These are phyloP conservation scores for Suillus spraguei DNA, from an alignment of 768 basidiomycete genomes.

Conservation along the genomic window DNA sequence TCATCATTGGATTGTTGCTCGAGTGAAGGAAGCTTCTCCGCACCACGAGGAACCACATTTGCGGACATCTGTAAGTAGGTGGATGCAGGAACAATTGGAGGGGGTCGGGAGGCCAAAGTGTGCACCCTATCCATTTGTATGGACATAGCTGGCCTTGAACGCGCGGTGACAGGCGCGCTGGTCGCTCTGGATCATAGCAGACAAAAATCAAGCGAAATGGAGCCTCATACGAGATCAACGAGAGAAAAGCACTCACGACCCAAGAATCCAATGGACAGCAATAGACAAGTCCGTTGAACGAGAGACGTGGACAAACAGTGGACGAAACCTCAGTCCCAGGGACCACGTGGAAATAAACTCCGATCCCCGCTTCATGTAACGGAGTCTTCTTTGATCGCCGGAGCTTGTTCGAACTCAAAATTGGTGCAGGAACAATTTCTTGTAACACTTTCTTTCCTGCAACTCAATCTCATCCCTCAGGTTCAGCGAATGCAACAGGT, in stretches of 20 bases:
- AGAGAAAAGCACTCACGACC: slow-evolving; percentile 2
- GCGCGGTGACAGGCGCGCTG: slow-evolving; percentile 1
- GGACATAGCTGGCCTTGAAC: slow-evolving; percentile 19
- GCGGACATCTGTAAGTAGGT: slow-evolving; percentile 18
- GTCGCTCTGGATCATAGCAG: slow-evolving; percentile 6
- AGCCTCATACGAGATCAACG: neutral
- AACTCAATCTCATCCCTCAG: neutral
- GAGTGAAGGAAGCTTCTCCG: slow-evolving; percentile 18
- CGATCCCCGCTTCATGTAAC: neutral
- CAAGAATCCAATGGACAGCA: slow-evolving; percentile 8
- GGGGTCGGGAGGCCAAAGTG: slow-evolving; percentile 17
- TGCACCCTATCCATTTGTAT: slow-evolving; percentile 32
- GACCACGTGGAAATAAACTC: slow-evolving; percentile 10
- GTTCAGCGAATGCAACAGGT: neutral
- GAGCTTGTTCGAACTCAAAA: neutral
- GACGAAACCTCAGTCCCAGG: slow-evolving; percentile 7
- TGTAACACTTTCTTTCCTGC: neutral
- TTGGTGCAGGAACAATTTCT: neutral
- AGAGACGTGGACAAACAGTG: slow-evolving; percentile 10
- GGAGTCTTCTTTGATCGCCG: neutral
- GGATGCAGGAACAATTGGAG: slow-evolving; percentile 12
- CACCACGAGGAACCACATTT: slow-evolving; percentile 6
- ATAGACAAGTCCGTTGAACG: slow-evolving; percentile 8
- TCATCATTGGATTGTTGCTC: slow-evolving; percentile 20
- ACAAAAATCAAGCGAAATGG: slow-evolving; percentile 6